phyloP scores from a whole-genome alignment of 163 green algal species.

The Volvox carteri region DNA sequence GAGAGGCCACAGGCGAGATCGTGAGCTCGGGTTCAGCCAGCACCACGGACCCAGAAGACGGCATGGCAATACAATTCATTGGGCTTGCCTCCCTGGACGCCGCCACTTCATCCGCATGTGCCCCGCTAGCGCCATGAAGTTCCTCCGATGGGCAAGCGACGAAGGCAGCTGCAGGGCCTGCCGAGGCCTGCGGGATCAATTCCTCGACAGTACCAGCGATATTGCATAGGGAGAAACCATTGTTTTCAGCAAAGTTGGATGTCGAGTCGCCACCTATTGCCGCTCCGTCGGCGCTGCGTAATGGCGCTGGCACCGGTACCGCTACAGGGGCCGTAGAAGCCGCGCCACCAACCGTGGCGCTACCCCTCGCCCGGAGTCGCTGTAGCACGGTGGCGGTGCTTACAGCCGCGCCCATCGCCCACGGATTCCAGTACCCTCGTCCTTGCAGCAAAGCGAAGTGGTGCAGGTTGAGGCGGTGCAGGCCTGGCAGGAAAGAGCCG shows the following conservation, averaged over 20 bases:
- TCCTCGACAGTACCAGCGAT: no score
- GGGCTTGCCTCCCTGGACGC: background rate
- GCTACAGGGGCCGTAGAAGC: background rate
- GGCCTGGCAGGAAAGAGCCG: background rate
- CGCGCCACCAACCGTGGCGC: background rate
- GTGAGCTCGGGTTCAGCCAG: background rate
- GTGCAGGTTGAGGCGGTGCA: background rate
- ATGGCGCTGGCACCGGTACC: background rate
- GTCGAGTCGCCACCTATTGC: background rate
- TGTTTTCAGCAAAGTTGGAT: background rate
- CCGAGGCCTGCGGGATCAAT: no score
- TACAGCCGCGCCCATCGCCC: background rate
- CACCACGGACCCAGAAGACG: no score
- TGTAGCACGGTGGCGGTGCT: no score
- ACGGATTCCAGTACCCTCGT: background rate
- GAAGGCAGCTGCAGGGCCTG: no score
- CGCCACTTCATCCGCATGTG: background rate
- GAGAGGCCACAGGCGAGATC: background rate
- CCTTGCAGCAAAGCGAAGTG: slow-evolving; percentile 22
- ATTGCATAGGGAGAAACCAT: no score
- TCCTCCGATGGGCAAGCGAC: no score
- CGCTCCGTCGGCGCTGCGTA: background rate
- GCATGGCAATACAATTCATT: background rate
- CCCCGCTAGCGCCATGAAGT: background rate
- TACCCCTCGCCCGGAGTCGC: no score